phyloP scores from a whole-genome alignment of 768 basidiomycete genomes.

The Lactarius vividus region DNA sequence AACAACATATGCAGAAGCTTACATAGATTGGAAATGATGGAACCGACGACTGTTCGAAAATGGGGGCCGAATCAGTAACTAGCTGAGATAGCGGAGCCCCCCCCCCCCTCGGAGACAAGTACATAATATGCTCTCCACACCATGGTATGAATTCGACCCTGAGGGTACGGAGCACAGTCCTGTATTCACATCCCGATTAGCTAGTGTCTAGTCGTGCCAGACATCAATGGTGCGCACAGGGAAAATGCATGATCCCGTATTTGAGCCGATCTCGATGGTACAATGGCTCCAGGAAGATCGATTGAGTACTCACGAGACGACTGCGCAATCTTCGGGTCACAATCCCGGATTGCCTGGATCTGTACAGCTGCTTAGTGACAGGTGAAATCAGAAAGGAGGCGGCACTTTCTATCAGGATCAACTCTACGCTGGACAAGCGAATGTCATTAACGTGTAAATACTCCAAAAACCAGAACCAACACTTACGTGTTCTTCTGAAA shows the following conservation, averaged over 20 bases:
- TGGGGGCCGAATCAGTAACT: not conserved
- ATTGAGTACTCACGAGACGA: slow-evolving; percentile 39
- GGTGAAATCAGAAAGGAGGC: not conserved
- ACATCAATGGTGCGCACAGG: not conserved
- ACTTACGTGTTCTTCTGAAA: slow-evolving; percentile 33
- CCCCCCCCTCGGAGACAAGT: not conserved
- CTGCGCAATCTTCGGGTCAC: slow-evolving; percentile 45
- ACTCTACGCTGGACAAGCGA: slow-evolving; percentile 36
- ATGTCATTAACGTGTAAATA: slow-evolving; percentile 1
- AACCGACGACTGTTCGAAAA: slow-evolving; percentile 40
- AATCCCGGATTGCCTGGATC: slow-evolving; percentile 46
- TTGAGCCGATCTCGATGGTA: not conserved
- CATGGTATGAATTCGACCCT: not conserved
- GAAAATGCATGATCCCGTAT: too few relatives aligned
- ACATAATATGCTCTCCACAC: too few relatives aligned
- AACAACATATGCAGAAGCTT: slow-evolving; percentile 20
- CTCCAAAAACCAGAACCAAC: not conserved
- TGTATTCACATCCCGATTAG: not conserved
- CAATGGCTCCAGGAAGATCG: not conserved
- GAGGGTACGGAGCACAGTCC: not conserved
- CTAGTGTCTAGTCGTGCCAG: not conserved
- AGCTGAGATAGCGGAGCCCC: too few relatives aligned
- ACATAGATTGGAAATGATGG: slow-evolving; percentile 46
- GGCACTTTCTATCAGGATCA: slow-evolving; percentile 41
- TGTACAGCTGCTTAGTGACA: slow-evolving; percentile 28